Evolutionary conservation across 1,139 yeast species (phyloP).

Genomic region (Tardiomyces digboiensis): DNA sequence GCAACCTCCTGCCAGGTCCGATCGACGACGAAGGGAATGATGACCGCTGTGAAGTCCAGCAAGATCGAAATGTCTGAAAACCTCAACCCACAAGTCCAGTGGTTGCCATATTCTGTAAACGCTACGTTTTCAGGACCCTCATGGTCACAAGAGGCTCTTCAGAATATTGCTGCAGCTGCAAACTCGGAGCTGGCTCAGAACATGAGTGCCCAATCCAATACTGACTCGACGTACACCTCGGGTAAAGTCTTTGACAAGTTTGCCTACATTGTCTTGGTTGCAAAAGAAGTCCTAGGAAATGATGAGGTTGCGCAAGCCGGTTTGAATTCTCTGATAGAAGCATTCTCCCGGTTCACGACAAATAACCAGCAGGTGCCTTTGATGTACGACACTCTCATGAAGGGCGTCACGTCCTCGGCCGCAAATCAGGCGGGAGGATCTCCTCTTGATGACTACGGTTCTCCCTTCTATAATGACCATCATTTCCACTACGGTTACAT

Average conservation of each 20-base stretch:
- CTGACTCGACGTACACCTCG: slow-evolving; percentile 47
- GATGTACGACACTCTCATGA: slow-evolving; percentile 57
- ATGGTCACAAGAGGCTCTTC: slow-evolving; percentile 43
- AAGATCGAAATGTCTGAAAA: slow-evolving; percentile 41
- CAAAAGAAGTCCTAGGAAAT: slow-evolving; percentile 50
- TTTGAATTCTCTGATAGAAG: slow-evolving; percentile 41
- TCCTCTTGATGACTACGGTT: slow-evolving; percentile 54
- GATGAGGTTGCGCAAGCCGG: slow-evolving; percentile 39
- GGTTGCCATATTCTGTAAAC: slow-evolving; percentile 49
- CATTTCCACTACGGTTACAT: slow-evolving; percentile 75
- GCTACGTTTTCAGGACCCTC: slow-evolving; percentile 25
- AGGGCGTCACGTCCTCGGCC: slow-evolving; percentile 62
- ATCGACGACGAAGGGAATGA: slow-evolving; percentile 58
- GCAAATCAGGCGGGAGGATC: slow-evolving; percentile 36
- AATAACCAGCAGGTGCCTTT: slow-evolving; percentile 51
- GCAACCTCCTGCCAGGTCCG: slow-evolving; percentile 42
- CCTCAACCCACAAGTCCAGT: slow-evolving; percentile 40
- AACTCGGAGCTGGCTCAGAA: slow-evolving; percentile 49
- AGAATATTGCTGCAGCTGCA: slow-evolving; percentile 45
- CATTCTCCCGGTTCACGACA: slow-evolving; percentile 39
- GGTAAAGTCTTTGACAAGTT: slow-evolving; percentile 72
- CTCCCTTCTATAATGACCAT: slow-evolving; percentile 63
- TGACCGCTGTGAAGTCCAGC: slow-evolving; percentile 51
- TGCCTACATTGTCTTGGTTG: slow-evolving; percentile 59
- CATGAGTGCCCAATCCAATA: slow-evolving; percentile 39